Evolutionary conservation across 768 basidiomycete species (phyloP).

Genomic region (Hysterangium stoloniferum): DNA sequence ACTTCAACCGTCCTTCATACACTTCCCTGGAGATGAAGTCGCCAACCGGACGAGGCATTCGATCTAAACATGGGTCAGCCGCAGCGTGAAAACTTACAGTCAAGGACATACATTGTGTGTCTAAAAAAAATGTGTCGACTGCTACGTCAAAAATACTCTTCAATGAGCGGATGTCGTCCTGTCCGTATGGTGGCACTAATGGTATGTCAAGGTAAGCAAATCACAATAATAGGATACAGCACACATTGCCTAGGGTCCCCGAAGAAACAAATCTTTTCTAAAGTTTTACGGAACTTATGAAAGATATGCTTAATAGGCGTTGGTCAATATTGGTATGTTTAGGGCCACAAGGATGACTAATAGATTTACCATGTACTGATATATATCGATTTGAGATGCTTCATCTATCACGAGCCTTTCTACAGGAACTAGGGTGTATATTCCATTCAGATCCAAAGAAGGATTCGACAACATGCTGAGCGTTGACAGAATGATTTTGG

Average conservation of each 20-base stretch:
- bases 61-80: constrained; percentile 42
- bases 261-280: constrained; percentile 43
- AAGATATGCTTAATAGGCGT: constrained; percentile 38
- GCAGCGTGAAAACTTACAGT: not conserved
- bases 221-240: constrained; percentile 13
- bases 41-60: constrained; percentile 80
- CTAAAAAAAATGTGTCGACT: constrained; percentile 51
- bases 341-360: not conserved
- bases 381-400: constrained; percentile 43
- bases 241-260: constrained; percentile 48
- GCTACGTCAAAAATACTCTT: constrained; percentile 73
- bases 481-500: constrained; percentile 66
- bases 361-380: constrained; percentile 42
- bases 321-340: not conserved
- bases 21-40: constrained; percentile 61
- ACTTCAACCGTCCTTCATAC: constrained; percentile 55
- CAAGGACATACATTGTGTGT: constrained; percentile 62
- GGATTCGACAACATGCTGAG: constrained; percentile 66
- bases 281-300: constrained; percentile 27
- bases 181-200: constrained; percentile 73
- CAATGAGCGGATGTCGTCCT: constrained; percentile 55
- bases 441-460: constrained; percentile 25
- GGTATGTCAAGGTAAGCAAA: not conserved
- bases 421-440: constrained; percentile 34
- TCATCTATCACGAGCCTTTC: constrained; percentile 42